Percentiles rank a stretch among this genome's conserved stretches.
Conservation (phyloP, 768 basidiomycete species). For the Agaricus bisporus region DNA sequence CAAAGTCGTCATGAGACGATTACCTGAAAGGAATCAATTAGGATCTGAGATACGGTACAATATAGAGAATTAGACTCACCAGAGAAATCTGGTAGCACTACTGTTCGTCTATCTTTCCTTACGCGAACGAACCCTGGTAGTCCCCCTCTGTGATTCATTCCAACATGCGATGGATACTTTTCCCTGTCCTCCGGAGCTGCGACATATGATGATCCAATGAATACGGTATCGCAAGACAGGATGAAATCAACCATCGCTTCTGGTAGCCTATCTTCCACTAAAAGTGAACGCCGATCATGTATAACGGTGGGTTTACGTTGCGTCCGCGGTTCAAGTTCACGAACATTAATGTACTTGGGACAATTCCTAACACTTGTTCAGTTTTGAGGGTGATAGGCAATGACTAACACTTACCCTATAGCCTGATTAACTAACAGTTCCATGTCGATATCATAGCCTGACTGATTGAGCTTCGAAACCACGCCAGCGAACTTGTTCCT, state of each 20-base stretch:
- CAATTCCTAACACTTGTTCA: constrained; percentile 40
- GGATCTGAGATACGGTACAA: not conserved
- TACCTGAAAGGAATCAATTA: constrained; percentile 29
- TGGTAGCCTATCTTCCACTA: constrained; percentile 36
- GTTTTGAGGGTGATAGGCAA: not conserved
- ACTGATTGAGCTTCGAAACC: constrained; percentile 26
- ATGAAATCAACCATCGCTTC: constrained; percentile 44
- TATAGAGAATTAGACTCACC: constrained; percentile 24
- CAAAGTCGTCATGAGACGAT: constrained; percentile 57
- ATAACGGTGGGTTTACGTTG: constrained; percentile 32
- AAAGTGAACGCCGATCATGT: constrained; percentile 27
- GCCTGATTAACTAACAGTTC: constrained; percentile 48
- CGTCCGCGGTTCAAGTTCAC: constrained; percentile 40
- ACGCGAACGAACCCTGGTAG: constrained; percentile 58
- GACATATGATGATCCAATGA: constrained; percentile 46
- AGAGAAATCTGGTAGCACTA: constrained; percentile 56
- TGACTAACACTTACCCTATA: constrained; percentile 38
- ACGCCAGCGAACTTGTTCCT: constrained; percentile 59
- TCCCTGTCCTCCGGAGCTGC: constrained; percentile 30
- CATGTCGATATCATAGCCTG: constrained; percentile 25
- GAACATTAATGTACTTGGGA: constrained; percentile 62
- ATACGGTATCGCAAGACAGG: constrained; percentile 44
- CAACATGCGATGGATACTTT: constrained; percentile 48
- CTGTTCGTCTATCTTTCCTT: constrained; percentile 46
- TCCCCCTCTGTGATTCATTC: constrained; percentile 62